A percentile compares a stretch with the other conserved stretches of the same genome.
Evolutionary conservation across 306 rosid genomes (phyloP).

Genomic region (Casuarina equisetifolia): DNA sequence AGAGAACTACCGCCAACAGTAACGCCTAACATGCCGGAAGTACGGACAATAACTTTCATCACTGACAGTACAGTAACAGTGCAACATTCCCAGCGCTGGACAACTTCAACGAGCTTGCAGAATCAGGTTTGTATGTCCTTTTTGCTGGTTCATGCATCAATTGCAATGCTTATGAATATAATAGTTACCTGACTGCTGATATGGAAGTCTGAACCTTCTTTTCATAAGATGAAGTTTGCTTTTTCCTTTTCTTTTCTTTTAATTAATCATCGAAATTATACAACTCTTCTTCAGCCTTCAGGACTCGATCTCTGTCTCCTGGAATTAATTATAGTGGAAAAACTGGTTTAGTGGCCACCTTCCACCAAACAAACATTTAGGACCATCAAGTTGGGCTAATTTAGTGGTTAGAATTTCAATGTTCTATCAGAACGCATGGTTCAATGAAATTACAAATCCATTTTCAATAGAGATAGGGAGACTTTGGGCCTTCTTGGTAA

Average conservation of each 20-base stretch:
- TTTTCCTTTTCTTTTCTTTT: too few relatives aligned
- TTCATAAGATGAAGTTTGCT: not conserved
- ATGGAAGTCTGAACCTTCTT: not conserved
- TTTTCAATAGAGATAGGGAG: not conserved
- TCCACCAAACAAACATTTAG: too few relatives aligned
- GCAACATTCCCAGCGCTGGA: conserved; percentile 71
- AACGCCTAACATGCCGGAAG: conserved; percentile 49
- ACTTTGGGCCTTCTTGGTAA: too few relatives aligned
- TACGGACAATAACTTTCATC: conserved; percentile 60
- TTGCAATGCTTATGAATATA: not conserved
- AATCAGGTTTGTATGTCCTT: conserved; percentile 53
- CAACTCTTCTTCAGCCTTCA: too few relatives aligned
- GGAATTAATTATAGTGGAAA: too few relatives aligned
- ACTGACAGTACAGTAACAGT: conserved; percentile 44
- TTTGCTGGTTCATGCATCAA: not conserved
- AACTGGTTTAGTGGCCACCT: not conserved
- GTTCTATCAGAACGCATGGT: too few relatives aligned
- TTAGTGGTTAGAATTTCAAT: not conserved
- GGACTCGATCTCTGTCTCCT: too few relatives aligned
- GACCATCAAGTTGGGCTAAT: not conserved
- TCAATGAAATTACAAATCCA: not conserved
- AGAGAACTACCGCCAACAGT: conserved; percentile 71
- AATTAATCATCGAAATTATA: too few relatives aligned
- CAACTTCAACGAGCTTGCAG: conserved; percentile 54
- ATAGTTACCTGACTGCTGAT: not conserved